Conservation (phyloP, 495 filamentous ascomycete genomes). For the Penicillium salamii region DNA sequence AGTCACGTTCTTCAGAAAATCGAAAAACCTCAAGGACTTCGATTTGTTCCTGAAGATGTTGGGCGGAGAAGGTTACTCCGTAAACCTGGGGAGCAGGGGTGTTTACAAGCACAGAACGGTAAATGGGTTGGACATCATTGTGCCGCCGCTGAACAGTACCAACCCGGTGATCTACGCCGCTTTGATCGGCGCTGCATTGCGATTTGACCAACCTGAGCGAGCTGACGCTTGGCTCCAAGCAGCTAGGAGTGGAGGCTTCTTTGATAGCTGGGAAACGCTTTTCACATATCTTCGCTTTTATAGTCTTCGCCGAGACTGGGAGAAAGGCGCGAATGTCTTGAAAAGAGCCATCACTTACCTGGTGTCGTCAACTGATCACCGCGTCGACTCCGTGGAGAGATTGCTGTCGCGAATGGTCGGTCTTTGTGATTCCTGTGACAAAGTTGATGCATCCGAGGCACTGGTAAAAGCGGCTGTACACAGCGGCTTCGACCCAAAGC, state of each 20-base stretch:
- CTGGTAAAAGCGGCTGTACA: constrained; percentile 38
- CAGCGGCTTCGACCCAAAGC: constrained; percentile 34
- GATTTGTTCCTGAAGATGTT: constrained; percentile 44
- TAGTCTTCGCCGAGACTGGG: constrained; percentile 38
- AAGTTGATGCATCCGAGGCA: constrained; percentile 26
- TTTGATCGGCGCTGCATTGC: constrained; percentile 35
- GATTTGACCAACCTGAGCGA: constrained; percentile 44
- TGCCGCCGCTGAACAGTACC: constrained; percentile 33
- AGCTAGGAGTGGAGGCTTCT: constrained; percentile 35
- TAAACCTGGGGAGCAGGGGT: constrained; percentile 28
- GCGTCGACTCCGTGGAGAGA: constrained; percentile 24
- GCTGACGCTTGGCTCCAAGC: constrained; percentile 43
- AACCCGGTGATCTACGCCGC: constrained; percentile 36
- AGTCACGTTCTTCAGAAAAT: constrained; percentile 38
- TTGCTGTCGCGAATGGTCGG: constrained; percentile 40
- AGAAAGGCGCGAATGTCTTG: constrained; percentile 31
- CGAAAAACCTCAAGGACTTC: constrained; percentile 43
- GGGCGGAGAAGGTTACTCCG: constrained; percentile 33
- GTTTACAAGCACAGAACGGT: constrained; percentile 23
- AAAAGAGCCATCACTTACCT: constrained; percentile 37
- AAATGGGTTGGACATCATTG: constrained; percentile 38
- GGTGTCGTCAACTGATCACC: constrained; percentile 31
- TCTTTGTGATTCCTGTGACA: constrained; percentile 35
- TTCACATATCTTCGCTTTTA: constrained; percentile 40
- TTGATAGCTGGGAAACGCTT: constrained; percentile 40